Base-by-base conservation (phyloP, 441 rosid genomes). In the Gossypium laxum region DNA sequence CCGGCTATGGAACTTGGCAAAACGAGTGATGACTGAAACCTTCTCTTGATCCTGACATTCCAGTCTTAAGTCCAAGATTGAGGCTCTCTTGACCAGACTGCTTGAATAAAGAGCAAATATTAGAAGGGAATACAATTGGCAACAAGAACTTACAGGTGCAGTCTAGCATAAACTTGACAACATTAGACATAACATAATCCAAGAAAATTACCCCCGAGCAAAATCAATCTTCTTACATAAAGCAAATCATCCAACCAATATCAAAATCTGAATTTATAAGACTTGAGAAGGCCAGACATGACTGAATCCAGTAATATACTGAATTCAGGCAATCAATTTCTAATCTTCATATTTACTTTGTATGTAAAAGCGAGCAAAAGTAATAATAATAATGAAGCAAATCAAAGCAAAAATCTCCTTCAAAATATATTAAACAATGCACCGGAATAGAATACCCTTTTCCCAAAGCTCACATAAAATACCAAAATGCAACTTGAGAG, bases 11-110 rank as follows among this genome's bases (percentile, higher is more conserved):
- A 90, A 93, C 82, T 77, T 88, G 7, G 98, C 96, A 77, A 91
- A 93, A 14, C 96, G 96, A 82, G 87, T 91, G 72, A 91, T 90
- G 55, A 90, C 90, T 21, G 88, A 79, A 69, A 82, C 86, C 77
- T 76, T 91, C 83, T 93, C 98, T 69, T 87, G 80, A 50, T 93
- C 98, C 74, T 85, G 85, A 69, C 85, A 82, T 74, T 89, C 97
- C 59, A 89, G 82, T 79, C 87, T 80, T 80, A 91, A 56, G 83
- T 86, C 92, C 61, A 79, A 45, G 22, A 91, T 67, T 52, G 92
- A 82, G 64, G 80, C 82, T 77, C 83, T 79, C 76, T 81, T 91
- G 61, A 86, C 91, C 79, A 90, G 69, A 79, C 98, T 93, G 93
- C 85, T 38, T 8, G 80, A 14, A 55, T n/a, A 65, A 2, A 18